Evolutionary conservation across 208 protist genomes (phyloP).

Genomic region (Porcisia hertigi): DNA sequence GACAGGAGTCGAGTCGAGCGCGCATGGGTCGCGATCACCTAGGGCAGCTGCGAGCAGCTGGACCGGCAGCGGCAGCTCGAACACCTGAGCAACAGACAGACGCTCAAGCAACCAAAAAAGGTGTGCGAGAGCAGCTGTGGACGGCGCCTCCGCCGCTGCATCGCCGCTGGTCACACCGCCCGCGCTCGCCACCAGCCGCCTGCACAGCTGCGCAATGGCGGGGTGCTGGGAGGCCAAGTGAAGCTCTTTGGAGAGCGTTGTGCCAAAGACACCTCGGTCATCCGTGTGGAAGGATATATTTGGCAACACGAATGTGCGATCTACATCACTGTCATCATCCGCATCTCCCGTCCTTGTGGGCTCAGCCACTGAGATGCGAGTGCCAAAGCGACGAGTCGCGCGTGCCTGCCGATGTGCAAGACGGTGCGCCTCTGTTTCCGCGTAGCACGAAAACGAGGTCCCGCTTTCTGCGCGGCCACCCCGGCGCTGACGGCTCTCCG

Average conservation of each 20-base stretch:
- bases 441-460: conserved; percentile 1
- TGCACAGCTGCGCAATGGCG: conserved; percentile 13
- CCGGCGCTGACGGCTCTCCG: conserved; percentile 5
- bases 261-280: conserved; percentile 86
- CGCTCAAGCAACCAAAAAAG: conserved; percentile 52
- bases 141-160: neutral
- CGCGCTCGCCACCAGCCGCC: neutral
- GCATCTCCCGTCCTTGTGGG: neutral
- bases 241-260: conserved; percentile 62
- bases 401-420: conserved; percentile 2
- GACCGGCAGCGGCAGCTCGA: conserved; percentile 62
- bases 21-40: neutral
- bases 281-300: conserved; percentile 83
- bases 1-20: neutral
- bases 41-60: conserved; percentile 29
- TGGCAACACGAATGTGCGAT: conserved; percentile 24
- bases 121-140: conserved; percentile 5
- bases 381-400: neutral
- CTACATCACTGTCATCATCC: neutral
- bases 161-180: neutral
- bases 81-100: conserved; percentile 52
- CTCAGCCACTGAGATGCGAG: neutral
- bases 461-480: neutral
- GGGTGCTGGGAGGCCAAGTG: conserved; percentile 49
- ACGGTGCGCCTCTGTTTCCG: conserved; percentile 5